Evolutionary conservation across 768 basidiomycete genomes (phyloP), one percentile per base, ranked within the genome.

Genomic region (Termitomyces sp.): DNA sequence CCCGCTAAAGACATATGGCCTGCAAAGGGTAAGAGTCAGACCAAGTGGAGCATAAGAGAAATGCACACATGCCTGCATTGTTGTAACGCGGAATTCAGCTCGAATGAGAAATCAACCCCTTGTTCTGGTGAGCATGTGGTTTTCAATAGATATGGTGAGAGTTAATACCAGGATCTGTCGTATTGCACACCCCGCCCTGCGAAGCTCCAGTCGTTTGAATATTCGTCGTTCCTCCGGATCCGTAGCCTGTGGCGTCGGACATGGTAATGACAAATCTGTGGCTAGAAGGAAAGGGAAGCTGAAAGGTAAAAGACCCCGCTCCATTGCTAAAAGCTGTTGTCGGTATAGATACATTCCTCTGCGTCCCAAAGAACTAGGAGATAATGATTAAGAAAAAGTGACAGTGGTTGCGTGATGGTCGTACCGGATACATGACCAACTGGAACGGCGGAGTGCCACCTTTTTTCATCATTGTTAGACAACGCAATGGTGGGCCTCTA

Each of bases 171-270:
- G 83, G 79, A 65, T 72, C 69, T 12, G 76, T 74, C 0, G 81
- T 82, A 61, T 84, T 76, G 71, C 90, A 92, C 16, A 65, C 72
- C 13, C 79, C 80, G 15, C 79, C 79, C 32, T 76, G 68, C 2
- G 85, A 78, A 11, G 72, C 57, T 44, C 78, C 83, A 16, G 86
- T 84, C 1, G 75, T 78, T 44, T 87, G 64, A 7, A 89, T 52
- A 48, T 71, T 59, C 11, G 84, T 80, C 28, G 78, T 76, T 24
- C 89, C 91, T 4, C 90, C 91, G 11, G 85, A 76, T 46, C 76
- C 89, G 68, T 87, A 90, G 1, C 89, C 89, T 32, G 81, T 82
- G 18, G 84, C 77, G 68, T 92, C 91, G 32, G 87, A 91, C 87
- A 92, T 88, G 39, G 84, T 79, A 20, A 87, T 60, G 13, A 90